Evolutionary conservation across 768 basidiomycete genomes (phyloP).

Genomic region (Collybia sp.): DNA sequence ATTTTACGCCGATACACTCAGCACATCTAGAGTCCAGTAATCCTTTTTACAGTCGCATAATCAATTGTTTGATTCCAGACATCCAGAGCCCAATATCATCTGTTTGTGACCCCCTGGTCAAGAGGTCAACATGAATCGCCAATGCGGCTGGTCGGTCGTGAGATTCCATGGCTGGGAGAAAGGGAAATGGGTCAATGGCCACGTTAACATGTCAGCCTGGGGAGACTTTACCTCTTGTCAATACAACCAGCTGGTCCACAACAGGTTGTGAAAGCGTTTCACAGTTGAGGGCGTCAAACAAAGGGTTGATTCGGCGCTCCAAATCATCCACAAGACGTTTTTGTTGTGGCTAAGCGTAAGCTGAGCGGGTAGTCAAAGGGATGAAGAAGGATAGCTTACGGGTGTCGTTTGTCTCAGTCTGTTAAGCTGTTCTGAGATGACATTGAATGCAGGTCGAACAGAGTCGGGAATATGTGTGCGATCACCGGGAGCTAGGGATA

Average conservation of each 20-base stretch:
- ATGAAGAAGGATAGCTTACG: constrained; percentile 38
- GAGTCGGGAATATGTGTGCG: constrained; percentile 84
- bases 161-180: constrained; percentile 66
- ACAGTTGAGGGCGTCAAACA: constrained; percentile 93
- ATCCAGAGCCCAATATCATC: constrained; percentile 86
- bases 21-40: too few species aligned
- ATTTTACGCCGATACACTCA: too few species aligned
- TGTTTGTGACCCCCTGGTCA: constrained; percentile 74
- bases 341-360: constrained; percentile 61
- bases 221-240: constrained; percentile 62
- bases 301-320: constrained; percentile 76
- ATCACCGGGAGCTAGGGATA: constrained; percentile 74
- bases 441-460: constrained; percentile 58
- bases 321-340: constrained; percentile 83
- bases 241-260: constrained; percentile 64
- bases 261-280: constrained; percentile 69
- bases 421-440: constrained; percentile 59
- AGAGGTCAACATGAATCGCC: constrained; percentile 79
- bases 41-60: constrained; percentile 52
- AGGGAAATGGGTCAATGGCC: constrained; percentile 3
- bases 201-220: not conserved
- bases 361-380: constrained; percentile 3
- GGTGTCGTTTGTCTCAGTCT: constrained; percentile 71
- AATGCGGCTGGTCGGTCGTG: constrained; percentile 75
- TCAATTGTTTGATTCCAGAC: constrained; percentile 87